These are phyloP conservation scores for Petasospora rhodanensis DNA, from an alignment of 1,139 yeast genomes.

Conservation along the genomic window DNA sequence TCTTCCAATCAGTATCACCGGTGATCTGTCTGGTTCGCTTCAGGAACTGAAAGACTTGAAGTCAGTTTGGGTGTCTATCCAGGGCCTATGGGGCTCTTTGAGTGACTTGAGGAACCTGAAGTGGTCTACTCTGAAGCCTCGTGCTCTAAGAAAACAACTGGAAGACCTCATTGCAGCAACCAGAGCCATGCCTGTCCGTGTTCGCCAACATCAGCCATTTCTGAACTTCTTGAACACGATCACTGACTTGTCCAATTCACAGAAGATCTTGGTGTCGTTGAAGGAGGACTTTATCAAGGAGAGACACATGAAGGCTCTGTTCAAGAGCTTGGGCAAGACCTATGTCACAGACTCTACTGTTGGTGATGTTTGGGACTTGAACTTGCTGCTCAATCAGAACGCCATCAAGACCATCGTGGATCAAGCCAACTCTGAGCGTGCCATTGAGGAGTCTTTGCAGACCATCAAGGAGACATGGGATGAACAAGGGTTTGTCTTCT, in stretches of 20 bases:
- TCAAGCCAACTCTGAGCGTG: constrained; percentile 71
- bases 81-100: constrained; percentile 49
- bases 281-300: constrained; percentile 54
- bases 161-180: constrained; percentile 48
- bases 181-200: constrained; percentile 50
- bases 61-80: constrained; percentile 64
- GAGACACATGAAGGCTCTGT: constrained; percentile 68
- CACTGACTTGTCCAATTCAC: constrained; percentile 30
- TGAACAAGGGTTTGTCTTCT: constrained; percentile 44
- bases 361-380: constrained; percentile 60
- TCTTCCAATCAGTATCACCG: constrained; percentile 32
- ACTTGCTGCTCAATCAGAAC: constrained; percentile 43
- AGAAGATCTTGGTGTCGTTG: constrained; percentile 29
- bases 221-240: constrained; percentile 50
- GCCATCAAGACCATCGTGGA: constrained; percentile 46
- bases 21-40: constrained; percentile 31
- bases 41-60: constrained; percentile 57
- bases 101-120: constrained; percentile 37
- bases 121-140: constrained; percentile 52
- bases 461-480: constrained; percentile 50
- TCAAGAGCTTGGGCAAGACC: constrained; percentile 27
- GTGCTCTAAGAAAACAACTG: constrained; percentile 44
- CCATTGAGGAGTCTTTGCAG: constrained; percentile 53
- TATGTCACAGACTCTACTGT: constrained; percentile 32
- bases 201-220: constrained; percentile 69